Evolutionary conservation across 805 yeast genomes (phyloP).

Genomic region (Teunomyces atbi): DNA sequence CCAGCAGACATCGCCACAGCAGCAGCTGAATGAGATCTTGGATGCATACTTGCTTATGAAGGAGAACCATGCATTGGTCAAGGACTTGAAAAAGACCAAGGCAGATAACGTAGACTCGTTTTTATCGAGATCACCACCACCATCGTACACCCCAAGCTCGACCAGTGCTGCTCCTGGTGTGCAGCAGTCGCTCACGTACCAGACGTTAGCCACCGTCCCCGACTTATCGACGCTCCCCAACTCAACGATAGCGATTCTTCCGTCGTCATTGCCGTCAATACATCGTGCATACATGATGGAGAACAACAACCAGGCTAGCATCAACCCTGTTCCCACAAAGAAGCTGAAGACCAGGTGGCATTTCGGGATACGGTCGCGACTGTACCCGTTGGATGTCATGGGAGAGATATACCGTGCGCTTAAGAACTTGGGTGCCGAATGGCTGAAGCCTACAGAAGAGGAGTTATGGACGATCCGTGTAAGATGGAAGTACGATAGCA

Average conservation of each 20-base stretch:
- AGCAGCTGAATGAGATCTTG: conserved; percentile 64
- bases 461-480: conserved; percentile 95
- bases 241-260: conserved; percentile 87
- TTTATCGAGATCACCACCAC: conserved; percentile 61
- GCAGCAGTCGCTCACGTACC: conserved; percentile 46
- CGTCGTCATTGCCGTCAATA: conserved; percentile 90
- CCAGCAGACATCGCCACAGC: conserved; percentile 22
- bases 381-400: conserved; percentile 97
- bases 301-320: conserved; percentile 27
- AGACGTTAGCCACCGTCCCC: conserved; percentile 46
- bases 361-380: conserved; percentile 93
- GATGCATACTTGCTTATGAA: conserved; percentile 83
- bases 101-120: conserved; percentile 56
- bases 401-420: conserved; percentile 95
- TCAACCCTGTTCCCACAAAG: conserved; percentile 63
- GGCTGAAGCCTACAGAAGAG: conserved; percentile 94
- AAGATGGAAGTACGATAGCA: conserved; percentile 72
- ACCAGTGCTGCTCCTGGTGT: conserved; percentile 41
- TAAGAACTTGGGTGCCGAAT: conserved; percentile 92
- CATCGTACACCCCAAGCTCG: conserved; percentile 27
- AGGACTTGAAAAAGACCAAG: conserved; percentile 56
- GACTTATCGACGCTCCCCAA: conserved; percentile 55
- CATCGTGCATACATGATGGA: conserved; percentile 91
- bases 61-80: conserved; percentile 71
- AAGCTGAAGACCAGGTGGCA: conserved; percentile 97